phyloP scores from a whole-genome alignment of 441 rosid species.

The Syzygium syzygioides region DNA sequence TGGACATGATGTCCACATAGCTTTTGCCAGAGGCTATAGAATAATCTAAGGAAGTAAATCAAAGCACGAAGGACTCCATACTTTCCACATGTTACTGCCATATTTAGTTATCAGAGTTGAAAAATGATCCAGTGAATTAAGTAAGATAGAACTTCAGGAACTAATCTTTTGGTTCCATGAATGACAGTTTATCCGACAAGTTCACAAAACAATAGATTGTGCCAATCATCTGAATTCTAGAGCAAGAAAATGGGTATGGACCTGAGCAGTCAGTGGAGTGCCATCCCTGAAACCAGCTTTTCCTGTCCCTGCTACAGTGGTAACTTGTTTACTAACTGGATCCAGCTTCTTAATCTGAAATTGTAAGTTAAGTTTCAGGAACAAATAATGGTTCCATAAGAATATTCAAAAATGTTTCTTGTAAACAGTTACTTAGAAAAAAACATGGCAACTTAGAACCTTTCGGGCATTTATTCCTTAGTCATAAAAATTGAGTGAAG shows the following conservation, averaged over 20 bases:
- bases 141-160: neutral
- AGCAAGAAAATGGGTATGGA: slow-evolving; percentile 9
- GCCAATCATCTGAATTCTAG: neutral
- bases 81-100: neutral
- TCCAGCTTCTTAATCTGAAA: slow-evolving; percentile 86
- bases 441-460: neutral
- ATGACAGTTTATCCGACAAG: neutral
- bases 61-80: neutral
- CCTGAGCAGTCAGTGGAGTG: slow-evolving; percentile 65
- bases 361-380: neutral
- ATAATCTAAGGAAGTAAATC: neutral
- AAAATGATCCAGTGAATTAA: neutral
- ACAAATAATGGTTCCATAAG: neutral
- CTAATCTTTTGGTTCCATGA: neutral
- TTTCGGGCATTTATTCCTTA: neutral
- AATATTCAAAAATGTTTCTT: neutral
- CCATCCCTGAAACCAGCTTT: slow-evolving; percentile 98
- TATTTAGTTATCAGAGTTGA: neutral
- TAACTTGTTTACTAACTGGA: slow-evolving; percentile 64
- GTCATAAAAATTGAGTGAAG: neutral
- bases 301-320: slow-evolving; percentile 85
- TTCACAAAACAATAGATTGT: neutral
- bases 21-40: neutral
- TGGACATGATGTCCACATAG: neutral
- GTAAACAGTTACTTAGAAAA: neutral